phyloP scores from a whole-genome alignment of 768 basidiomycete species.

The Kwoniella europaea region DNA sequence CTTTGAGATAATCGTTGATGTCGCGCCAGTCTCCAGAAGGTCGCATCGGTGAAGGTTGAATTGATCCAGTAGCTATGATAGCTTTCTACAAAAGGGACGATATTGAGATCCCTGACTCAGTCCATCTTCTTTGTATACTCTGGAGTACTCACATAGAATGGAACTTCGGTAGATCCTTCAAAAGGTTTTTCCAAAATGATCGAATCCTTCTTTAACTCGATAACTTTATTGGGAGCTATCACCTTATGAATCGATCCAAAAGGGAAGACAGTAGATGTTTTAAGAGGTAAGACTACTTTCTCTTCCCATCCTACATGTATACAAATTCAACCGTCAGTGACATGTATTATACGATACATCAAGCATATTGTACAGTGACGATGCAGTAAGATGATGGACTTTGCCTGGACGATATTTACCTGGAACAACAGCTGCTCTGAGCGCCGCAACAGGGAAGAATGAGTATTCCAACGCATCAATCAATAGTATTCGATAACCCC shows the following conservation, averaged over 20 bases:
- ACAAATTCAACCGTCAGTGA: not conserved
- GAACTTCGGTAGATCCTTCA: conserved; percentile 45
- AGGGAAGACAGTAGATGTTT: conserved; percentile 43
- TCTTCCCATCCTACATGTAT: conserved; percentile 49
- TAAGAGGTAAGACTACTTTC: conserved; percentile 36
- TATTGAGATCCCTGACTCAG: not conserved
- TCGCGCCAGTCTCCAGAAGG: conserved; percentile 26
- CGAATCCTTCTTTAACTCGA: conserved; percentile 40
- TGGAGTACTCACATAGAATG: conserved; percentile 47
- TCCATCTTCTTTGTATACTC: conserved; percentile 9
- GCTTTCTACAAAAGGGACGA: conserved; percentile 15
- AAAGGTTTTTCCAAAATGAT: conserved; percentile 52
- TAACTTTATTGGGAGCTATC: conserved; percentile 47
- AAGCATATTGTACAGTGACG: no score
- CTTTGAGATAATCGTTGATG: conserved; percentile 13
- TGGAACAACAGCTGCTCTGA: conserved; percentile 52
- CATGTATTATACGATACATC: not conserved
- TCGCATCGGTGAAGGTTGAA: conserved; percentile 52
- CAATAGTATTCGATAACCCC: conserved; percentile 40
- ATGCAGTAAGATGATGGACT: no score
- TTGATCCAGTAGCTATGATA: conserved; percentile 51
- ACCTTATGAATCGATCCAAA: conserved; percentile 39
- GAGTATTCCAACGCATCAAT: conserved; percentile 45
- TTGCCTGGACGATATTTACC: conserved; percentile 25
- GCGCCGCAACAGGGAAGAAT: conserved; percentile 44